Evolutionary conservation across 2,329 filamentous ascomycete species (phyloP).

Genomic region (Fusarium subtropicale): DNA sequence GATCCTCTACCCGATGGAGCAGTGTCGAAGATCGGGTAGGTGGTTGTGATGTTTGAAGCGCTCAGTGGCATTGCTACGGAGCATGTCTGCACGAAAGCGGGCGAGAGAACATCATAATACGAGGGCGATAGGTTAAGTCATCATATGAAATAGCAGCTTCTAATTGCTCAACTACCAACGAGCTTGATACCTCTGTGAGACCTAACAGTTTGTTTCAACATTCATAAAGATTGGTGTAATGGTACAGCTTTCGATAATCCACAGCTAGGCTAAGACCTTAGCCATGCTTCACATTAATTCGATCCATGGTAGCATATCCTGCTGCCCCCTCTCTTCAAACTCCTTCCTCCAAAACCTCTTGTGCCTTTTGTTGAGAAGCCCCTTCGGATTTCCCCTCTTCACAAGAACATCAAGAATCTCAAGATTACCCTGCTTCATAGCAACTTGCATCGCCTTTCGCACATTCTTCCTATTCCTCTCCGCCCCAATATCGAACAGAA

Average conservation of each 20-base stretch:
- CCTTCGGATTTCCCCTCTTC: not conserved
- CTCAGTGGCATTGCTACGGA: too few relatives aligned
- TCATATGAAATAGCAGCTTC: too few relatives aligned
- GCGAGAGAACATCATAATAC: too few relatives aligned
- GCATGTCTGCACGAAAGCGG: too few relatives aligned
- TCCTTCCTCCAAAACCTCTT: not conserved
- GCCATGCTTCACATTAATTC: not conserved
- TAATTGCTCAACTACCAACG: too few relatives aligned
- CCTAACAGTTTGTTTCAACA: too few relatives aligned
- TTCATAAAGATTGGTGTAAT: too few relatives aligned
- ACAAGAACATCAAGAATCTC: not conserved
- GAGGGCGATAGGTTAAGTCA: too few relatives aligned
- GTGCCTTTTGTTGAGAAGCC: not conserved
- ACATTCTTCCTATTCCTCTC: constrained; percentile 1
- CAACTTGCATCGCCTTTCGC: not conserved
- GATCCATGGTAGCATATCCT: not conserved
- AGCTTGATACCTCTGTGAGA: too few relatives aligned
- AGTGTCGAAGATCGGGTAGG: too few relatives aligned
- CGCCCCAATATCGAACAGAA: not conserved
- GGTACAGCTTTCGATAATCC: too few relatives aligned
- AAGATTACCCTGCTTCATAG: not conserved
- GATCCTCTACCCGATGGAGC: not conserved
- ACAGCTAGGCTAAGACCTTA: not conserved
- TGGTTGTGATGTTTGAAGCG: too few relatives aligned
- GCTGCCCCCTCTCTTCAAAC: not conserved